These are phyloP conservation scores for Microdochium bolleyi DNA, from an alignment of 2,329 filamentous ascomycete species.

Conservation along the genomic window DNA sequence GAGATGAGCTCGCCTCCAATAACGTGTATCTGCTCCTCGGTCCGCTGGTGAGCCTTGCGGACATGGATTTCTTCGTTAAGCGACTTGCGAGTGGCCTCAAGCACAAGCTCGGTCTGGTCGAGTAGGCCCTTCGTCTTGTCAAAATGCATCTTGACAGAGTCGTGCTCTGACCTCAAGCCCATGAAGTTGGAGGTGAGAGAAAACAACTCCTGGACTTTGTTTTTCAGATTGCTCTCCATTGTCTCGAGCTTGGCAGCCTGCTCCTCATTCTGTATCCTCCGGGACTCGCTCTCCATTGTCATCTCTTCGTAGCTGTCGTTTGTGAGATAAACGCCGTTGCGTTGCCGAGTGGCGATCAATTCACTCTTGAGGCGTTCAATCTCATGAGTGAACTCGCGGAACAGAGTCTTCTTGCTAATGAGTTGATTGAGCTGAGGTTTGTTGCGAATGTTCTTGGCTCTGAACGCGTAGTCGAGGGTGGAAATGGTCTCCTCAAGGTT, in stretches of 20 bases:
- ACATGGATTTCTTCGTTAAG: conserved; percentile 74
- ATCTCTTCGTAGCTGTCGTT: conserved; percentile 87
- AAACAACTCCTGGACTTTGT: conserved; percentile 91
- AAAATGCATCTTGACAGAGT: conserved; percentile 62
- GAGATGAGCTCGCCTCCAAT: conserved; percentile 71
- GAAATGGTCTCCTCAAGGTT: conserved; percentile 98
- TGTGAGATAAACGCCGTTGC: conserved; percentile 91
- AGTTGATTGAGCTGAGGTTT: conserved; percentile 92
- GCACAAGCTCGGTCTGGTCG: conserved; percentile 79
- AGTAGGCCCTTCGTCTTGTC: conserved; percentile 76
- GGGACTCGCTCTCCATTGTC: conserved; percentile 83
- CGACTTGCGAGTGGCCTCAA: conserved; percentile 66
- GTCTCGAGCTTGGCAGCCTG: conserved; percentile 88
- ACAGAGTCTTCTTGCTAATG: conserved; percentile 85
- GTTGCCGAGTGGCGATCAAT: conserved; percentile 82
- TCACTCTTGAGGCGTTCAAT: conserved; percentile 95
- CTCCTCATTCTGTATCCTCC: conserved; percentile 85
- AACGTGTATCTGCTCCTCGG: conserved; percentile 66
- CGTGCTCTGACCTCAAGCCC: conserved; percentile 81
- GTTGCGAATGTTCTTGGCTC: conserved; percentile 97
- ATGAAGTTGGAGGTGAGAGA: conserved; percentile 81
- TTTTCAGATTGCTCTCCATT: conserved; percentile 80
- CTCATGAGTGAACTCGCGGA: conserved; percentile 83
- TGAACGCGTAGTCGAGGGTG: conserved; percentile 93
- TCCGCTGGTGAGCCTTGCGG: conserved; percentile 77